phyloP scores from a whole-genome alignment of 768 basidiomycete genomes.

The Imleria badia region DNA sequence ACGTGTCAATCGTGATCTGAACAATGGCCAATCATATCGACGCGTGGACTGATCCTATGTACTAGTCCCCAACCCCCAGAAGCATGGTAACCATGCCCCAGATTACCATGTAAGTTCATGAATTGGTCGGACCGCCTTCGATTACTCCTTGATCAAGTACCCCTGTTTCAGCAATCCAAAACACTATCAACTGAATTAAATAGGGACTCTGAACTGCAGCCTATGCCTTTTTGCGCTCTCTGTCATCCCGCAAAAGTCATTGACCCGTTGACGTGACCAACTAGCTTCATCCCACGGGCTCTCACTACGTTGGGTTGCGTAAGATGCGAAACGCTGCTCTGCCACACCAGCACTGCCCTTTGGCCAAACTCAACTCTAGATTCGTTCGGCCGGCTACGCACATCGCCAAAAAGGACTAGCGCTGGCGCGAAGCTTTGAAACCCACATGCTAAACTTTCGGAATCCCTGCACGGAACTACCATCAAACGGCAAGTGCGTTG shows the following conservation, averaged over 20 bases:
- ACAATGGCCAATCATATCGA: background rate
- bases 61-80: background rate
- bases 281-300: conserved; percentile 1
- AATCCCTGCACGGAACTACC: background rate
- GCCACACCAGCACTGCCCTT: conserved; percentile 12
- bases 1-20: conserved; percentile 6
- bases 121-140: background rate
- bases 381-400: background rate
- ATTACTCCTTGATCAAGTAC: background rate
- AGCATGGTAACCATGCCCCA: background rate
- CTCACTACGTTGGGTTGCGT: conserved; percentile 1
- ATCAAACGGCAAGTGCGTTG: conserved; percentile 8
- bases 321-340: background rate
- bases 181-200: background rate
- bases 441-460: background rate
- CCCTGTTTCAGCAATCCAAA: conserved; percentile 18
- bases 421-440: conserved; percentile 1
- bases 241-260: background rate
- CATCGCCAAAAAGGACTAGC: conserved; percentile 3
- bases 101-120: background rate
- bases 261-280: background rate
- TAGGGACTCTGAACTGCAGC: background rate
- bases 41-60: background rate
- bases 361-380: background rate
- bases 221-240: background rate